A percentile compares a stretch with the other conserved stretches of the same genome.
Conservation (phyloP, 805 yeast genomes). For the Cyberlindnera misumaiensis region DNA sequence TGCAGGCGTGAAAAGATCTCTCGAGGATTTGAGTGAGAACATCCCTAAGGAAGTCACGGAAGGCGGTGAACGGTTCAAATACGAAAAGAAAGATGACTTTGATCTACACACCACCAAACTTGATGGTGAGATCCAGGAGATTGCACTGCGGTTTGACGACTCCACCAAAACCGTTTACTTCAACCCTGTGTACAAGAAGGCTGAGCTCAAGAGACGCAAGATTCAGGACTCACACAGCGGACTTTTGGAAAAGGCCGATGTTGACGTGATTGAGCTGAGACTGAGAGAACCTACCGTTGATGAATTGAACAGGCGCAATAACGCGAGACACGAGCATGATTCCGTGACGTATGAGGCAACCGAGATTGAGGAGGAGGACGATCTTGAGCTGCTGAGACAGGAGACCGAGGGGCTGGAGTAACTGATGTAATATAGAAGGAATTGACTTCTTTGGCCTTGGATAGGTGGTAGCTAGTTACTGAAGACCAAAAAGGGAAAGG, state of each 20-base stretch:
- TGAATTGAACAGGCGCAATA: constrained; percentile 65
- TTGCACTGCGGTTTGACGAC: constrained; percentile 54
- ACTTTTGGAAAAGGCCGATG: constrained; percentile 47
- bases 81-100: constrained; percentile 67
- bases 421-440: neutral
- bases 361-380: constrained; percentile 27
- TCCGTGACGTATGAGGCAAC: constrained; percentile 70
- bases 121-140: constrained; percentile 36
- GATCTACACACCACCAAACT: constrained; percentile 49
- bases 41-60: constrained; percentile 29
- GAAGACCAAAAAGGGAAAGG: neutral
- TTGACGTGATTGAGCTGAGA: constrained; percentile 54
- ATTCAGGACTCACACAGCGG: constrained; percentile 45
- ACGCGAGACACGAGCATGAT: constrained; percentile 60
- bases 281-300: constrained; percentile 68
- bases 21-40: constrained; percentile 47
- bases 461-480: no score
- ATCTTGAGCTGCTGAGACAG: constrained; percentile 13
- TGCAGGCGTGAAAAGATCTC: constrained; percentile 30
- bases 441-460: no score
- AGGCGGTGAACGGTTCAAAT: constrained; percentile 38
- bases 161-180: constrained; percentile 60
- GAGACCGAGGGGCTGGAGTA: neutral
- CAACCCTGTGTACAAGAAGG: constrained; percentile 69
- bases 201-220: constrained; percentile 82